Percentiles rank a stretch among this genome's conserved stretches.
phyloP scores from a whole-genome alignment of 768 basidiomycete species.

The Naganishia antarctica region DNA sequence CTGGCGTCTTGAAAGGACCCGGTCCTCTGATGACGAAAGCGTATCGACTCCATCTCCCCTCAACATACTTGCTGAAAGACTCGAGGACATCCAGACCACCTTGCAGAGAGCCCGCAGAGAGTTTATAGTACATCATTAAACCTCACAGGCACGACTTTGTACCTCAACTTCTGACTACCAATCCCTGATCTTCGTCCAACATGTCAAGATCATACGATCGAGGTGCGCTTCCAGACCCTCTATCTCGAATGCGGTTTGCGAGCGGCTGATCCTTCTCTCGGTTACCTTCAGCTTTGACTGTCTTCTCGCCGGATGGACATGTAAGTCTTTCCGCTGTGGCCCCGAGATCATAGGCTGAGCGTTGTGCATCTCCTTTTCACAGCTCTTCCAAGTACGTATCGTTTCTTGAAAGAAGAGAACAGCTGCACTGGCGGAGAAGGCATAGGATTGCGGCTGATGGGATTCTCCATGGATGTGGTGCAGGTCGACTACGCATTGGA shows the following conservation, averaged over 20 bases:
- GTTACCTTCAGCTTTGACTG: slow-evolving; percentile 70
- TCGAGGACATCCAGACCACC: too few species aligned
- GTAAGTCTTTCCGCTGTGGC: slow-evolving; percentile 50
- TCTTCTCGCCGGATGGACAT: slow-evolving; percentile 98
- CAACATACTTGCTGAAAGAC: too few species aligned
- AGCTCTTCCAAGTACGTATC: slow-evolving; percentile 68
- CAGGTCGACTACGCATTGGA: slow-evolving; percentile 99
- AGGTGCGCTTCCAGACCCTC: slow-evolving; percentile 61
- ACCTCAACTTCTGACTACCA: too few species aligned
- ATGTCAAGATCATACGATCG: slow-evolving; percentile 89
- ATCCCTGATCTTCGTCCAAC: background rate
- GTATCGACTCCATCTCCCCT: background rate
- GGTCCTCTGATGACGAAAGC: slow-evolving; percentile 20
- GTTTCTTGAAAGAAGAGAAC: slow-evolving; percentile 17
- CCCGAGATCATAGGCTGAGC: background rate
- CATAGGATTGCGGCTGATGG: background rate
- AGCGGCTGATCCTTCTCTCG: background rate
- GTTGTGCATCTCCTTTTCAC: background rate
- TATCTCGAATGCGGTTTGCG: background rate
- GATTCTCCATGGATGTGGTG: slow-evolving; percentile 35
- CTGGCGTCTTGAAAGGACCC: background rate
- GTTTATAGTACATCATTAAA: too few species aligned
- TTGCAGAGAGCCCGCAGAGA: too few species aligned
- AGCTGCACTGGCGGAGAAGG: slow-evolving; percentile 22
- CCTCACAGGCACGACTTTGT: too few species aligned